Percentiles rank a stretch among this genome's conserved stretches.
phyloP scores from a whole-genome alignment of 805 yeast genomes.

The Cyberlindnera sargentensis region DNA sequence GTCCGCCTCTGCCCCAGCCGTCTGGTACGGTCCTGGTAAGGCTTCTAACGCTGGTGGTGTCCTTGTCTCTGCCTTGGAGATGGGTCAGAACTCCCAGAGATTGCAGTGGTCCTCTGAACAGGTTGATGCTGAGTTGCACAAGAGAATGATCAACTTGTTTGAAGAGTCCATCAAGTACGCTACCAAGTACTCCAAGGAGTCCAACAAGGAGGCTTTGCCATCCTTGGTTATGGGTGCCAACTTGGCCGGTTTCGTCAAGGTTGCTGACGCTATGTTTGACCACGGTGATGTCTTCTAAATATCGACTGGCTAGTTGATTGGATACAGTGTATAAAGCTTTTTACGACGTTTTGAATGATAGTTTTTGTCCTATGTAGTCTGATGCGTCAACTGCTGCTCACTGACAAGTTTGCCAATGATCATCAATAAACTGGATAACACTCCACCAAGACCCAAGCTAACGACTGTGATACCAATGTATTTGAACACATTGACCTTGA shows the following conservation, averaged over 20 bases:
- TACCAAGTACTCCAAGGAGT: slow-evolving; percentile 64
- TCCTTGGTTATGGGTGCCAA: slow-evolving; percentile 98
- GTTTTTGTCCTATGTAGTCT: not conserved
- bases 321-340: not conserved
- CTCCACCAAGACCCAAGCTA: slow-evolving; percentile 3
- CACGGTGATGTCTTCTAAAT: slow-evolving; percentile 70
- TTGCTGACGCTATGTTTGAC: slow-evolving; percentile 96
- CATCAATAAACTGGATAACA: slow-evolving; percentile 6
- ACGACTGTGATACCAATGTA: slow-evolving; percentile 10
- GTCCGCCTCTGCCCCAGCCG: slow-evolving; percentile 39
- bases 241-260: slow-evolving; percentile 98
- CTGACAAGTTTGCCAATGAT: no score
- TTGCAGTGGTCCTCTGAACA: slow-evolving; percentile 85
- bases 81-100: slow-evolving; percentile 99
- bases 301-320: not conserved
- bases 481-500: slow-evolving; percentile 11
- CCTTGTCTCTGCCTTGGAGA: slow-evolving; percentile 96
- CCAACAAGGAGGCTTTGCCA: slow-evolving; percentile 65
- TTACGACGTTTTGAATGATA: slow-evolving; percentile 2
- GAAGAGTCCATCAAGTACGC: slow-evolving; percentile 89
- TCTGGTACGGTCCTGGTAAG: slow-evolving; percentile 99
- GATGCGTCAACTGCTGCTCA: no score
- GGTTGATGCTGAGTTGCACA: slow-evolving; percentile 86
- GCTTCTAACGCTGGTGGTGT: slow-evolving; percentile 99
- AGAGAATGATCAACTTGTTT: slow-evolving; percentile 90